These are phyloP conservation scores for Rosellinia necatrix DNA, from an alignment of 2,329 filamentous ascomycete genomes.

Conservation along the genomic window DNA sequence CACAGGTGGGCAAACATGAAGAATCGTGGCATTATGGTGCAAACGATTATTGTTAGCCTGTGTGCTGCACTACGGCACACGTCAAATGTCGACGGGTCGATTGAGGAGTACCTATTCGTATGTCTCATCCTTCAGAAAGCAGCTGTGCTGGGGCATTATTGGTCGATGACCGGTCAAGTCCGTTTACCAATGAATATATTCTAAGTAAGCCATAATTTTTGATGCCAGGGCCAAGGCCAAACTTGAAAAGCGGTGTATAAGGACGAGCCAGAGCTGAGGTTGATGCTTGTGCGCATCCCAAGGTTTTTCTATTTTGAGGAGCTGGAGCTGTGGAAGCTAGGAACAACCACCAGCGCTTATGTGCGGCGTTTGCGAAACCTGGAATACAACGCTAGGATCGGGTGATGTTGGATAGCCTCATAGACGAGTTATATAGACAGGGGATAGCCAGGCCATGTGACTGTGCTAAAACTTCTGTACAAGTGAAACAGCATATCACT, in stretches of 20 bases:
- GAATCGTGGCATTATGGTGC: conserved; percentile 23
- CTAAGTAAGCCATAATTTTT: conserved; percentile 1
- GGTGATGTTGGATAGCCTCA: conserved; percentile 23
- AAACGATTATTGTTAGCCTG: not conserved
- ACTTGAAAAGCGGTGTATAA: conserved; percentile 26
- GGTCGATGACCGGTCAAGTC: not conserved
- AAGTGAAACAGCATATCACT: conserved; percentile 30
- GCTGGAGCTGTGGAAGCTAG: conserved; percentile 6
- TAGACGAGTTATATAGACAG: conserved; percentile 19
- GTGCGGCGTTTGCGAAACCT: conserved; percentile 7
- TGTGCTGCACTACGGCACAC: too few relatives aligned
- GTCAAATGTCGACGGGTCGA: too few relatives aligned
- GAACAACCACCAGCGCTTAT: not conserved
- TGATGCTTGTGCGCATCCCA: conserved; percentile 13
- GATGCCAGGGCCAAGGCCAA: conserved; percentile 2
- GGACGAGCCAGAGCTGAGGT: conserved; percentile 22
- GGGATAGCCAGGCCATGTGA: conserved; percentile 28
- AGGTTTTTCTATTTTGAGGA: conserved; percentile 5
- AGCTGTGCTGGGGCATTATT: too few relatives aligned
- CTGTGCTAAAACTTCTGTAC: conserved; percentile 19
- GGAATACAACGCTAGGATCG: conserved; percentile 24
- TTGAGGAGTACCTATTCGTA: too few relatives aligned
- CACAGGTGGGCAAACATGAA: conserved; percentile 24
- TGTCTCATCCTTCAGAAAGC: not conserved
- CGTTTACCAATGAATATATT: not conserved